Conservation (phyloP, 1,284 basidiomycete genomes). For the Sanghuangporus sanghuang region DNA sequence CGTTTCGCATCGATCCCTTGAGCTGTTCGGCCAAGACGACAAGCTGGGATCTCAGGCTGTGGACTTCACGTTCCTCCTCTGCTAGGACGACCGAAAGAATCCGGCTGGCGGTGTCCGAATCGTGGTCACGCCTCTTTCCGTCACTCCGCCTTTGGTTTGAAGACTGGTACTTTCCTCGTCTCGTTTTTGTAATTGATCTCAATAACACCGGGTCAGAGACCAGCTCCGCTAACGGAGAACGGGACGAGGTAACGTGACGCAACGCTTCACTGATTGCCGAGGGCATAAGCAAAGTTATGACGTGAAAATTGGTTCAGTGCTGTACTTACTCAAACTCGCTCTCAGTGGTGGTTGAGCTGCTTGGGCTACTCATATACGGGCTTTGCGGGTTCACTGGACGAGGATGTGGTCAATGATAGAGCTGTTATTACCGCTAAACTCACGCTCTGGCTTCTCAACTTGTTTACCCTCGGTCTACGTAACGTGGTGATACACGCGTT, state of each 20-base stretch:
- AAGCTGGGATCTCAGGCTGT: conserved; percentile 51
- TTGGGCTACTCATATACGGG: not conserved
- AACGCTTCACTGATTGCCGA: conserved; percentile 7
- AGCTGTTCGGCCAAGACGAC: conserved; percentile 48
- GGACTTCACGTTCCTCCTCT: conserved; percentile 58
- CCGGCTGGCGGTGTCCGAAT: conserved; percentile 19
- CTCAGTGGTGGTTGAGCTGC: not conserved
- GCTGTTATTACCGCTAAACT: not conserved
- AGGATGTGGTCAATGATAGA: conserved; percentile 6
- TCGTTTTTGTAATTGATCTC: conserved; percentile 10
- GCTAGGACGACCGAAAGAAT: conserved; percentile 43
- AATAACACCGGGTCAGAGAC: conserved; percentile 15
- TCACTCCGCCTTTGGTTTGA: conserved; percentile 2
- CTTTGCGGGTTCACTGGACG: not conserved
- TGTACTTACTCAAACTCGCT: conserved; percentile 8
- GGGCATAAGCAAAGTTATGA: not conserved
- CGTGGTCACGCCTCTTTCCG: conserved; percentile 7
- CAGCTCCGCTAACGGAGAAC: conserved; percentile 15
- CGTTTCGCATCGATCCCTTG: conserved; percentile 50
- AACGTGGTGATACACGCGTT: conserved; percentile 13
- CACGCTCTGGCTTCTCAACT: not conserved
- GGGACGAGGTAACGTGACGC: conserved; percentile 15
- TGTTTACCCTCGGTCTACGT: conserved; percentile 4
- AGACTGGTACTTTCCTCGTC: not conserved
- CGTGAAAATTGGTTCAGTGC: not conserved